Base-by-base conservation (phyloP, 495 filamentous ascomycete genomes). In the Penicillium ucsense region DNA sequence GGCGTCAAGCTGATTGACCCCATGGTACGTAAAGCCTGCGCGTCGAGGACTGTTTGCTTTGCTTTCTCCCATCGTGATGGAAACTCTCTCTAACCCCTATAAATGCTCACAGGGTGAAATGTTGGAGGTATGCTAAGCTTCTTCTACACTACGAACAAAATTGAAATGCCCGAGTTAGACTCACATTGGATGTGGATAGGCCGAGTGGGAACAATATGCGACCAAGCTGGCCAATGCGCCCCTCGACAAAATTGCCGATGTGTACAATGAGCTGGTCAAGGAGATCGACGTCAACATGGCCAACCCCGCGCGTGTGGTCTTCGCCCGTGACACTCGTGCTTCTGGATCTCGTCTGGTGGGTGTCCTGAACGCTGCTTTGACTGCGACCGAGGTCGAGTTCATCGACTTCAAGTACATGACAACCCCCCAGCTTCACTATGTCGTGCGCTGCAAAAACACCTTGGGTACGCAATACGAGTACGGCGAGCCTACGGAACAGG, bases 1-100 rank as follows among this genome's bases (percentile, higher is more conserved):
- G 92, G 92, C 45, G 88, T 99, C 55, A 99, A 99, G 78, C 77
- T 99, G 52, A 86, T 99, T 53, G 92, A 99, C 67, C 92, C 92
- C 8, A 86, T 94, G 84, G 83, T 83, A 55, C 56, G 77, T 61
- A 52, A 38, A 20, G 20, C 20, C 20, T 20, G 20, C 20, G 20
- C 20, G 20, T 20, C 20, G 20, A 20, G 20, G 20, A 20, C 20
- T 2, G 20, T 20, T 2, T 20, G 20, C 20, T 20, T 20, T 20
- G 20, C 20, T 20, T 20, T 20, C 20, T 20, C 20, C 20, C 20
- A 20, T 20, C 20, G 20, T 20, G 20, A 20, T 20, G 20, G 28
- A 28, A 45, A 10, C 20, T 28, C 8, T 28, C 8, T 39, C 52
- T 51, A 33, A 51, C 48, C 6, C 12, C 31, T 46, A 10, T 42